These are phyloP conservation scores for Pichia cabralensis DNA, from an alignment of 805 yeast genomes.

Conservation along the genomic window DNA sequence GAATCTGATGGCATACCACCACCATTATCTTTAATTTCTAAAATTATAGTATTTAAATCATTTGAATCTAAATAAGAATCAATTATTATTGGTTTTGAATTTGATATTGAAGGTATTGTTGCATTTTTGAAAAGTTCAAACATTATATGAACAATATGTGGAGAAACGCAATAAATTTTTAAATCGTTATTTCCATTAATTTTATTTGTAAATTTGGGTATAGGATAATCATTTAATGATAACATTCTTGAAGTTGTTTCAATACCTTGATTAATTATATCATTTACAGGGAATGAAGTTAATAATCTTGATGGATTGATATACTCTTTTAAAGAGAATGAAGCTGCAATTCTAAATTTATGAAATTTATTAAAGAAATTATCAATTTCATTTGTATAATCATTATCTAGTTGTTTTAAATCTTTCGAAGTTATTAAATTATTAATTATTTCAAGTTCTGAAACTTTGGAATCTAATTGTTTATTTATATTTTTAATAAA, in stretches of 20 bases:
- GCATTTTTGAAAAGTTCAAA: conserved; percentile 25
- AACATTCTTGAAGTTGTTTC: conserved; percentile 17
- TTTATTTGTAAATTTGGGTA: conserved; percentile 15
- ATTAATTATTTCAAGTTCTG: conserved; percentile 10
- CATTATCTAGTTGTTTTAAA: conserved; percentile 12
- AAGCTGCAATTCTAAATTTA: conserved; percentile 16
- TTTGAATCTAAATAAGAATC: conserved; percentile 5
- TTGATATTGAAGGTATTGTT: conserved; percentile 19
- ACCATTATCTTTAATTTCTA: conserved; percentile 22
- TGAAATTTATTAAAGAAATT: conserved; percentile 19
- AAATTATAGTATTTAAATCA: conserved; percentile 7
- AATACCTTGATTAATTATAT: conserved; percentile 13
- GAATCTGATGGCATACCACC: conserved; percentile 19
- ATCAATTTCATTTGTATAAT: conserved; percentile 16
- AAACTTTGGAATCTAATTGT: conserved; percentile 7
- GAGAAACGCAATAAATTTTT: conserved; percentile 18
- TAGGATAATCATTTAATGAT: conserved; percentile 22
- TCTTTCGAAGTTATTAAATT: conserved; percentile 9
- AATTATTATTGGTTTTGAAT: conserved; percentile 14
- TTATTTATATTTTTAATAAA: conserved; percentile 5
- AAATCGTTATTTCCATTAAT: not conserved
- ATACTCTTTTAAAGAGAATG: conserved; percentile 18
- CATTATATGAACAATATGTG: conserved; percentile 22
- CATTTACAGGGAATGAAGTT: conserved; percentile 8
- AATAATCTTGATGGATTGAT: conserved; percentile 12